Evolutionary conservation across 1,284 basidiomycete species (phyloP).

Genomic region (Cutaneotrichosporon daszewskae): DNA sequence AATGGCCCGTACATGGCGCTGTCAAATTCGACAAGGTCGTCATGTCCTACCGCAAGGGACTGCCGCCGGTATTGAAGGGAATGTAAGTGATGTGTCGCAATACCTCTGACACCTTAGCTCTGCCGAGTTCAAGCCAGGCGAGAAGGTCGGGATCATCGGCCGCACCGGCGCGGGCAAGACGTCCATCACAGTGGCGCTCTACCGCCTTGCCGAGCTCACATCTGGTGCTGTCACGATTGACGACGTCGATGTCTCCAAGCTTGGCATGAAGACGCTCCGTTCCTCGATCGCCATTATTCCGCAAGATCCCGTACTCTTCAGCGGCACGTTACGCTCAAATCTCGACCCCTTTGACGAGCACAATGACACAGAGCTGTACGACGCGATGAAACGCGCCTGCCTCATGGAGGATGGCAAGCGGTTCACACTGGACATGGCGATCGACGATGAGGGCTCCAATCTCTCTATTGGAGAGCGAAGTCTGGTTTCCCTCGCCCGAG

Average conservation of each 20-base stretch:
- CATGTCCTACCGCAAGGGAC: slow-evolving; percentile 49
- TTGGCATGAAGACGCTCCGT: slow-evolving; percentile 52
- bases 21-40: slow-evolving; percentile 40
- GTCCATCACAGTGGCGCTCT: slow-evolving; percentile 53
- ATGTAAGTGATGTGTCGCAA: not conserved
- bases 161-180: slow-evolving; percentile 55
- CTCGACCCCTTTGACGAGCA: slow-evolving; percentile 68
- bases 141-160: slow-evolving; percentile 54
- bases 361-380: slow-evolving; percentile 70
- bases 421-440: slow-evolving; percentile 56
- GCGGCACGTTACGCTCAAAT: slow-evolving; percentile 55
- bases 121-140: slow-evolving; percentile 5
- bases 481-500: slow-evolving; percentile 60
- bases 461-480: slow-evolving; percentile 10
- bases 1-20: slow-evolving; percentile 37
- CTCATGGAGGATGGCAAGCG: slow-evolving; percentile 49
- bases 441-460: slow-evolving; percentile 31
- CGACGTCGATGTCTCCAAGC: slow-evolving; percentile 47
- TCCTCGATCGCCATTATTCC: slow-evolving; percentile 63
- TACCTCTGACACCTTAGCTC: too few relatives aligned
- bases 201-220: slow-evolving; percentile 48
- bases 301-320: slow-evolving; percentile 68
- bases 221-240: slow-evolving; percentile 48
- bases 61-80: slow-evolving; percentile 50
- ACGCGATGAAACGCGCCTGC: slow-evolving; percentile 71